Base-by-base conservation (phyloP, 2,329 filamentous ascomycete genomes). In the Xylariaceae sp. region DNA sequence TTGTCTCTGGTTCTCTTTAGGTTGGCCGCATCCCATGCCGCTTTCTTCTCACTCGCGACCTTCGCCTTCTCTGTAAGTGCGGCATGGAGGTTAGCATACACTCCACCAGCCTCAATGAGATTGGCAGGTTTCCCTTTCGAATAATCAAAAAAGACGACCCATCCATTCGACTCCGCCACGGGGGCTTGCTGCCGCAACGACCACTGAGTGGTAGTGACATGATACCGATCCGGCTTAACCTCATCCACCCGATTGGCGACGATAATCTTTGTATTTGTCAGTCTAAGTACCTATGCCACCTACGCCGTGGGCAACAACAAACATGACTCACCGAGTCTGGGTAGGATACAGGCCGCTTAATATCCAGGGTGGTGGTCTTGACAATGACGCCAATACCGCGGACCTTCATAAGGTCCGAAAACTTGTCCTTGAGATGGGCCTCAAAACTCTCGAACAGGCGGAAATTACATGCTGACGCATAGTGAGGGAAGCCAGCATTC, bases 91-190 rank as follows among this genome's bases (percentile, higher is more conserved):
- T 49, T 22, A 4, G 42, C 44, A 22, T 49, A 45, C 6, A 52
- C 43, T 19, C 49, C 46, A 11, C 46, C 49, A 4, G 41, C 36
- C 19, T 49, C 22, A n/a, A 47, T 29, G 17, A 52, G 37, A 22
- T 40, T 47, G 21, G 49, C 43, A 23, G 49, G 43, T 27, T 42
- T 47, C 25, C 27, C 40, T 19, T 44, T 49, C 11, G 42, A 42
- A 25, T 52, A 52, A 40, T 52, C 49, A 29, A 22, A 52, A 19
- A 52, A 52, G 14, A 52, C 47, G 6, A 52, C 40, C 46, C 47
- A 52, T 32, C 43, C 49, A 16, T 34, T 45, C 12, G 43, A 40
- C 14, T 49, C 43, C 12, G 49, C 49, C 27, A 52, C 46, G 14
- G 36, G 34, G 10, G 16, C 27, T 14, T 49, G 42, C 27, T 52